Evolutionary conservation across 1,284 basidiomycete species (phyloP).

Genomic region (Fistulinella cinereoalba): DNA sequence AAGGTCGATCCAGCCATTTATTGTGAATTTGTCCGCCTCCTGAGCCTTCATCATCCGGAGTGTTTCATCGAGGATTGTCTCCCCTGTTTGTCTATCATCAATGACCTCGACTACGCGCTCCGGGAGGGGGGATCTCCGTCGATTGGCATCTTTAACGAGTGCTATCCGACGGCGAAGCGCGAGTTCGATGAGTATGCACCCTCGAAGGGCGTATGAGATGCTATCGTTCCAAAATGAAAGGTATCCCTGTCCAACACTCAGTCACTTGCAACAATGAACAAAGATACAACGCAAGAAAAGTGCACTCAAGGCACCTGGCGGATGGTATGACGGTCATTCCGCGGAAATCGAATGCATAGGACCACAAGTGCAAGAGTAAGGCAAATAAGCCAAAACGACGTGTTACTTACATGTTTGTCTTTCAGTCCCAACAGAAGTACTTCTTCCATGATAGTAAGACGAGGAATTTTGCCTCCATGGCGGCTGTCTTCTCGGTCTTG

Average conservation of each 20-base stretch:
- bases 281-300: background rate
- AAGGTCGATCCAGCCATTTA: constrained; percentile 92
- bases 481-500: constrained; percentile 69
- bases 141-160: constrained; percentile 79
- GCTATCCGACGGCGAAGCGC: constrained; percentile 88
- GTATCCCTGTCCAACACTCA: constrained; percentile 64
- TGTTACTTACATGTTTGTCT: constrained; percentile 73
- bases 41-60: constrained; percentile 88
- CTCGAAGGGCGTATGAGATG: constrained; percentile 92
- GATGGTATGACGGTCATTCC: constrained; percentile 15
- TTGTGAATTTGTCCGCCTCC: constrained; percentile 74
- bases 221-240: constrained; percentile 98
- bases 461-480: constrained; percentile 73
- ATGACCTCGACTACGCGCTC: constrained; percentile 90
- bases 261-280: constrained; percentile 27
- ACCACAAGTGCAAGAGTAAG: constrained; percentile 4
- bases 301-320: background rate
- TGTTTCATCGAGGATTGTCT: constrained; percentile 95
- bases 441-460: constrained; percentile 96
- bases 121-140: constrained; percentile 71
- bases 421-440: constrained; percentile 88
- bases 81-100: constrained; percentile 87
- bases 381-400: background rate
- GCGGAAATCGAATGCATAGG: constrained; percentile 15
- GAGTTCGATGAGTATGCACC: constrained; percentile 93